A percentile compares a stretch with the other conserved stretches of the same genome.
phyloP scores from a whole-genome alignment of 2,329 filamentous ascomycete species.

The Fusarium sp. region DNA sequence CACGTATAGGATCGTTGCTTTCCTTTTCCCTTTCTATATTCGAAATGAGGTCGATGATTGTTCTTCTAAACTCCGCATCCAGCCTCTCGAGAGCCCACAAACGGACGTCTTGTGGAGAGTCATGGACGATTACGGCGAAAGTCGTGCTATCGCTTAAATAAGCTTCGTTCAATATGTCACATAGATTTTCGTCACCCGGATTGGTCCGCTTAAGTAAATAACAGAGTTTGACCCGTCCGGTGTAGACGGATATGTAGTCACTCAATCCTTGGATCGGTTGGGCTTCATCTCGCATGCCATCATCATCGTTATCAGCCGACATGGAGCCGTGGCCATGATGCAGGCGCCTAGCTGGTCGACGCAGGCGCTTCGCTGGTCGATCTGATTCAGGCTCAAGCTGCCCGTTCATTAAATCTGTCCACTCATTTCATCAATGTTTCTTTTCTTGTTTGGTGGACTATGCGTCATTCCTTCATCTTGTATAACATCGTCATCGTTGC shows the following conservation, averaged over 20 bases:
- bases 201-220: background rate
- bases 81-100: background rate
- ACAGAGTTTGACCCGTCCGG: background rate
- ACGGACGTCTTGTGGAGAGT: background rate
- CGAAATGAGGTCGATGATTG: background rate
- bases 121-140: background rate
- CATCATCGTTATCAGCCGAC: background rate
- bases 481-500: background rate
- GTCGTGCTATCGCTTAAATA: background rate
- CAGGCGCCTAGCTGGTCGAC: too few species aligned
- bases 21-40: background rate
- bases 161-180: background rate
- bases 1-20: background rate
- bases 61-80: background rate
- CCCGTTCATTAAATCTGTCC: too few species aligned
- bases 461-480: too few species aligned
- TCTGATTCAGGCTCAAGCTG: background rate
- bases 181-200: background rate
- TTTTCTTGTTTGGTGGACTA: background rate
- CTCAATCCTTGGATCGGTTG: conserved; percentile 1
- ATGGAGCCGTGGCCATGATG: background rate
- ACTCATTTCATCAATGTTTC: background rate
- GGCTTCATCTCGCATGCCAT: background rate
- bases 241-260: background rate
- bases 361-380: background rate